Evolutionary conservation across 495 filamentous ascomycete species (phyloP), one percentile per base, ranked within the genome.

Genomic region (Antarctomyces pellizariae): DNA sequence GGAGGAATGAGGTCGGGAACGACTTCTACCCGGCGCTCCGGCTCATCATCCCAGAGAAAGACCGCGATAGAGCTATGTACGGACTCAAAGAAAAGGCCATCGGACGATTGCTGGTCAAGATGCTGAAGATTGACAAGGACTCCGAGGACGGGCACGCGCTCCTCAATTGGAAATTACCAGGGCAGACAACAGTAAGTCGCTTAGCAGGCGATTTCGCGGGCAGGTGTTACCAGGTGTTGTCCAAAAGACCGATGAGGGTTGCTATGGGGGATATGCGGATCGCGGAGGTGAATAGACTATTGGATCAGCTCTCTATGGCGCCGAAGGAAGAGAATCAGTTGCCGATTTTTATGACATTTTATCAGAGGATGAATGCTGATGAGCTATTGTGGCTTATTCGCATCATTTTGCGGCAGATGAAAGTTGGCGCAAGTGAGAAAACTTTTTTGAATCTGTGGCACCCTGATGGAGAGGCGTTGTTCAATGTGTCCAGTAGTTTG

Each of bases 331-430:
- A 70, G 13, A 54, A 78, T 30, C 84, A 93, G 45, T 36, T 74
- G 24, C 68, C 65, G 1, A 77, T 97, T 21, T 63, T 91, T 34
- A 54, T 66, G 30, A 57, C 69, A 22, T 86, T 95, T 45, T 97
- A 95, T 46, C 62, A 68, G 22, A 58, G 65, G 4, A 95, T 93
- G 84, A 89, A 86, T 41, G 67, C 89, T 0, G 73, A 86, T 31
- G 86, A 97, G 50, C 45, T 97, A 18, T 72, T 72, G 59, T 97
- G 86, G 86, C 50, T 93, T 28, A 73, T 95, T 30, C 71, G 86
- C 3, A 93, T 97, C 30, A 80, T 95, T 22, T 56, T 97, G 18
- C 77, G 78, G 28, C 78, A 92, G 45, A 92, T 93, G 86, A 93
- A 84, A 48, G 67, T 97, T n/a, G 86, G 89, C 3, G 89, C 89